These are phyloP conservation scores for Puccinia horiana DNA, from an alignment of 1,284 basidiomycete species.

Conservation along the genomic window DNA sequence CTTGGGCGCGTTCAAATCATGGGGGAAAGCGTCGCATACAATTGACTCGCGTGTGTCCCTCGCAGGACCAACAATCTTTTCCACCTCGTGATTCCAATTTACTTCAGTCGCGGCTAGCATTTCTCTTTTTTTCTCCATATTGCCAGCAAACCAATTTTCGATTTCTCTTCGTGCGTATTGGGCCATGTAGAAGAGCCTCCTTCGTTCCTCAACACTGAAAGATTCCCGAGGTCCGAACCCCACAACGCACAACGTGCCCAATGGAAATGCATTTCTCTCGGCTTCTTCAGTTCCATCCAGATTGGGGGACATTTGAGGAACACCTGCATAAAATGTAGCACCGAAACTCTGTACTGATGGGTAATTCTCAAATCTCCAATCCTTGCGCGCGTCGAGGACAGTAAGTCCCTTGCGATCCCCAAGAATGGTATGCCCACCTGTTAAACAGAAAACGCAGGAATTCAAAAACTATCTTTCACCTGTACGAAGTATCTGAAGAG, in stretches of 20 bases:
- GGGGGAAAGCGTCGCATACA: not conserved
- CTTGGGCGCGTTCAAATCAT: not conserved
- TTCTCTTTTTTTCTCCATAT: slow-evolving; percentile 30
- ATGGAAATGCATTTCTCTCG: slow-evolving; percentile 18
- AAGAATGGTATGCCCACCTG: slow-evolving; percentile 41
- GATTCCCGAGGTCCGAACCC: slow-evolving; percentile 21
- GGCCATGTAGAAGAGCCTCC: slow-evolving; percentile 43
- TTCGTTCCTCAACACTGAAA: slow-evolving; percentile 37
- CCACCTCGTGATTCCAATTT: slow-evolving; percentile 26
- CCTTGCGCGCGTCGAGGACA: slow-evolving; percentile 41
- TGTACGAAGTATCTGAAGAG: not conserved
- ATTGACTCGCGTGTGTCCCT: not conserved
- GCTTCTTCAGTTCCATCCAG: slow-evolving; percentile 32
- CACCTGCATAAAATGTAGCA: slow-evolving; percentile 27
- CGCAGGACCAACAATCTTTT: not conserved
- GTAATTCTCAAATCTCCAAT: slow-evolving; percentile 45
- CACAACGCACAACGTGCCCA: slow-evolving; percentile 42
- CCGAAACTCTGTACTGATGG: slow-evolving; percentile 35
- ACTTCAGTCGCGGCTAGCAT: slow-evolving; percentile 7
- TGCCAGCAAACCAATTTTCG: slow-evolving; percentile 29
- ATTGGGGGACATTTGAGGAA: slow-evolving; percentile 37
- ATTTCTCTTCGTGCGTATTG: slow-evolving; percentile 43
- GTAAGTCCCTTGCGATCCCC: slow-evolving; percentile 38
- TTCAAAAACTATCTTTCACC: not conserved
- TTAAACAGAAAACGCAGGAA: not conserved